Percentiles rank a stretch among this genome's conserved stretches.
Conservation (phyloP, 306 rosid species). For the Quercus bicolor region DNA sequence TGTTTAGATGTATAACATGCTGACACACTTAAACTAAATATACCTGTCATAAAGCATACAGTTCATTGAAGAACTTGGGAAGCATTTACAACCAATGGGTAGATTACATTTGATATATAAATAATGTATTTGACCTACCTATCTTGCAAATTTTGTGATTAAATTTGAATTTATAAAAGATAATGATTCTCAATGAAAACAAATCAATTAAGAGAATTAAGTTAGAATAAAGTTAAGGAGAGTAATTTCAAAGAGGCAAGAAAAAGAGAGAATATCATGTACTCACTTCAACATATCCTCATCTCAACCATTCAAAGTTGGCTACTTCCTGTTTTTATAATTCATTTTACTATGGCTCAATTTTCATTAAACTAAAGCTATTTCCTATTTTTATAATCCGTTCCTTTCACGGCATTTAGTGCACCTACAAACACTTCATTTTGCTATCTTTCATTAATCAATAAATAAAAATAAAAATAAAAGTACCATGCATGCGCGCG, state of each 20-base stretch:
- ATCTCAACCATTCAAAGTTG: background rate
- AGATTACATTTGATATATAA: background rate
- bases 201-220: background rate
- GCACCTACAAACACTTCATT: too few relatives aligned
- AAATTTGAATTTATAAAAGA: background rate
- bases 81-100: background rate
- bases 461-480: background rate
- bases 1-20: conserved; percentile 3
- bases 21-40: background rate
- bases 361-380: background rate
- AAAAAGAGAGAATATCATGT: background rate
- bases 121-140: background rate
- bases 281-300: background rate
- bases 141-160: background rate
- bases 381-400: too few relatives aligned
- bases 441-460: too few relatives aligned
- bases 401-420: too few relatives aligned
- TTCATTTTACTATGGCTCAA: background rate
- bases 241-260: background rate
- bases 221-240: background rate
- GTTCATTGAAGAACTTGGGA: background rate
- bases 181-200: background rate
- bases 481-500: background rate
- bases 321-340: background rate
- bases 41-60: background rate